Conservation (phyloP, 108 stramenopile species). For the Skeletonema grethae region DNA sequence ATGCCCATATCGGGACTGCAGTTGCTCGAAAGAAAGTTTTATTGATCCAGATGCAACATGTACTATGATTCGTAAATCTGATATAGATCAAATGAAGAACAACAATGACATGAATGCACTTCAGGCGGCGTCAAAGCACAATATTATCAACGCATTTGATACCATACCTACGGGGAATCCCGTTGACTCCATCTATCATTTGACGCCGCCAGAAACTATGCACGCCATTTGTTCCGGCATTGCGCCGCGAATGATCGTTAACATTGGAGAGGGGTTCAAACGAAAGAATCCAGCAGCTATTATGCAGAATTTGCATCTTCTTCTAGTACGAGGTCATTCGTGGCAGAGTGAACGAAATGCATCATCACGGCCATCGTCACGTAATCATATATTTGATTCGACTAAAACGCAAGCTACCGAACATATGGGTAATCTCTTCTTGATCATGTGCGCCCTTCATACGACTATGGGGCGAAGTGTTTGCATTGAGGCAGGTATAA, state of each 20-base stretch:
- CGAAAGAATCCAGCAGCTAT: too few relatives aligned
- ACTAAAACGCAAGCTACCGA: background rate
- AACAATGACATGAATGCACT: background rate
- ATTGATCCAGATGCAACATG: too few relatives aligned
- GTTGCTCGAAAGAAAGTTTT: background rate
- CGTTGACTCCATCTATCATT: background rate
- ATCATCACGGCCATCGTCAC: background rate
- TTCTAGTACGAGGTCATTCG: background rate
- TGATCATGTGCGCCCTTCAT: background rate
- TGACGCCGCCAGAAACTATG: background rate
- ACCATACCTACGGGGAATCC: background rate
- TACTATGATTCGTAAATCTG: background rate
- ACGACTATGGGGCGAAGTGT: background rate
- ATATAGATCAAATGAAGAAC: background rate
- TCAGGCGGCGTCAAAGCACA: background rate
- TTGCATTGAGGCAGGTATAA: too few relatives aligned
- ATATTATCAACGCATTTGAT: background rate
- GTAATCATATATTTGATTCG: background rate
- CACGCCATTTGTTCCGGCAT: background rate
- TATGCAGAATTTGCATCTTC: background rate
- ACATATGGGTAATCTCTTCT: background rate
- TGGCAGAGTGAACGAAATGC: background rate
- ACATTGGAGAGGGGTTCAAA: too few relatives aligned
- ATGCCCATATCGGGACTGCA: slow-evolving; percentile 3
- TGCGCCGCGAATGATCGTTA: background rate